These are phyloP conservation scores for Cladobotryum protrusum DNA, from an alignment of 2,329 filamentous ascomycete species.

Conservation along the genomic window DNA sequence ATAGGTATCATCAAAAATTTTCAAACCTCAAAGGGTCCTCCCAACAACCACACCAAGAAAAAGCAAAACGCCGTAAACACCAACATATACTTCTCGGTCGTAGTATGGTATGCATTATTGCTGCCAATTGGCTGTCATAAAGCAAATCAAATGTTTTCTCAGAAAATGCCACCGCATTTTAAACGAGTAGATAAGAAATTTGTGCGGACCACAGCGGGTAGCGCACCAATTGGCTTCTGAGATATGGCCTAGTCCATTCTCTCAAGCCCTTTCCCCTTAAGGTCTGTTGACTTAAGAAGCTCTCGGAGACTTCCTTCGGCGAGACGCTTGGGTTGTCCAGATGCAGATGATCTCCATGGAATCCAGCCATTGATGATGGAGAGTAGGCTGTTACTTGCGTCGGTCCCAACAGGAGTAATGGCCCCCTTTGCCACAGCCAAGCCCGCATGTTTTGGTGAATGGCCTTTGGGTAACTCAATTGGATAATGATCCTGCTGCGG, in stretches of 20 bases:
- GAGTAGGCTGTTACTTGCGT: constrained; percentile 26
- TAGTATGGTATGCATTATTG: no score
- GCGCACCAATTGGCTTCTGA: not conserved
- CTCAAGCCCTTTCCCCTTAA: constrained; percentile 30
- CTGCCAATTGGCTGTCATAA: no score
- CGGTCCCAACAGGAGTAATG: constrained; percentile 19
- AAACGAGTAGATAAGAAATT: no score
- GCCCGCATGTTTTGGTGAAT: constrained; percentile 14
- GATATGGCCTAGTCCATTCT: constrained; percentile 2
- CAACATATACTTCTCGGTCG: no score
- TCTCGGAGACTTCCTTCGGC: constrained; percentile 53
- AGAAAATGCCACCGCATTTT: no score
- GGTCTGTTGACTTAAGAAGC: constrained; percentile 37
- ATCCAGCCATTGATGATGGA: constrained; percentile 41
- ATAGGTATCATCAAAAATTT: no score
- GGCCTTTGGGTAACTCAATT: not conserved
- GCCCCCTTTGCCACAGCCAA: constrained; percentile 23
- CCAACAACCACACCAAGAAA: no score
- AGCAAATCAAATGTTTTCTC: no score
- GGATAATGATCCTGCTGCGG: constrained; percentile 16
- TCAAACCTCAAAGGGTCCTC: no score
- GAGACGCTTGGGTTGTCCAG: constrained; percentile 32
- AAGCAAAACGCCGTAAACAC: no score
- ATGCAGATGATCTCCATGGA: constrained; percentile 33
- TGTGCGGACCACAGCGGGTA: not conserved